Base-by-base conservation (phyloP, 2,329 filamentous ascomycete species). In the Xylaria sp. region DNA sequence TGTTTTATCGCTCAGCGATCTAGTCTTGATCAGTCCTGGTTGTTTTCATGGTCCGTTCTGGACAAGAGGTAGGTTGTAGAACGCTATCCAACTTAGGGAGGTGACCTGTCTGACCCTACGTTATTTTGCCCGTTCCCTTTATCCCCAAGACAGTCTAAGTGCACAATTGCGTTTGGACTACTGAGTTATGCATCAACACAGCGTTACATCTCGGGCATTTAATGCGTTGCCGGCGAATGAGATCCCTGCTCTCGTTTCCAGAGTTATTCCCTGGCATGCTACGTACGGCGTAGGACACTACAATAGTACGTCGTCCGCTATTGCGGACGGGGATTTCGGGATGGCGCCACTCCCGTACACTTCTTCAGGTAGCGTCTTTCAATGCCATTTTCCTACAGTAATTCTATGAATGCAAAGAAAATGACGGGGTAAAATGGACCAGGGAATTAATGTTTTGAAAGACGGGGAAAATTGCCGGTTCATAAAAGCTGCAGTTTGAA, bases 1-100 rank as follows among this genome's bases (percentile, higher is more conserved):
- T 37, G 2, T 51, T 34, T 23, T 51, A 44, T 69, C 66, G 63
- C 63, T 69, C 63, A 69, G 63, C 63, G 66, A 69, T 37, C 52
- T 50, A 50, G 46, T 23, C 20, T 50, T 25, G 20, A 25, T 23
- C 46, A 12, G 46, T 50, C 20, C 4, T 50, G 20, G n/a, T 20
- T 46, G 3, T 8, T n/a, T 46, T n/a, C 41, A 13, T 46, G 13
- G 13, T 46, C 41, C 6, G 41, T n/a, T 46, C 41, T 18, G 41
- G 41, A 1, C 6, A 34, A 44, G 46, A 51, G 41, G 41, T n/a
- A 46, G 44, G 23, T 31, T 44, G 31, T 12, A 28, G 28, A 46
- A 46, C 23, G 50, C 48, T 64, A 50, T 57, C 66, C 55, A 56
- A 64, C 56, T 50, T 23, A 55, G 66, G 41, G 18, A 37, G 41